Conservation (phyloP, 1,284 basidiomycete genomes). For the Cryptococcus sp. region DNA sequence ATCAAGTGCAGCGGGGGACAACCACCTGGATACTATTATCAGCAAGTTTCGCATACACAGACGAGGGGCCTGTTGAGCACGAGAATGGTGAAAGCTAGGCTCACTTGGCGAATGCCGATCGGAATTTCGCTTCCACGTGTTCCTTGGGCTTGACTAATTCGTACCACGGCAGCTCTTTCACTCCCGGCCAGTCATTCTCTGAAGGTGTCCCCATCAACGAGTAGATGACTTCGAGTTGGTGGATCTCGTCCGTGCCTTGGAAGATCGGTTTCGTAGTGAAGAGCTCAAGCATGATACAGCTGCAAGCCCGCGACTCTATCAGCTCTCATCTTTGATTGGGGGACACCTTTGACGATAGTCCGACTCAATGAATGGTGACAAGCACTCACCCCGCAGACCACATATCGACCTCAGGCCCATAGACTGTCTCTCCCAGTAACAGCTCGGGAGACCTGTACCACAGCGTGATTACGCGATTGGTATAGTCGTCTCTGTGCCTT, state of each 20-base stretch:
- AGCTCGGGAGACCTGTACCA: constrained; percentile 99
- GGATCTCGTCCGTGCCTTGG: constrained; percentile 94
- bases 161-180: constrained; percentile 90
- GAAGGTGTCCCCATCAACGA: constrained; percentile 86
- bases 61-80: too few relatives aligned
- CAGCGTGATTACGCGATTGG: constrained; percentile 96
- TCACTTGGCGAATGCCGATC: constrained; percentile 76
- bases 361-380: constrained; percentile 1
- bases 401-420: constrained; percentile 99
- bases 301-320: constrained; percentile 41
- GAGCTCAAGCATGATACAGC: constrained; percentile 97
- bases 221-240: constrained; percentile 92
- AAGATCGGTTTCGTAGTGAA: constrained; percentile 94
- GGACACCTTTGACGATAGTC: neutral
- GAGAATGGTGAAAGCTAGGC: constrained; percentile 33
- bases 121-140: constrained; percentile 68
- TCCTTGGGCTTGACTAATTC: constrained; percentile 90
- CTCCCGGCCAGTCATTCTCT: constrained; percentile 76
- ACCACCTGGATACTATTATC: constrained; percentile 61
- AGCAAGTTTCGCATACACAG: too few relatives aligned
- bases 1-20: constrained; percentile 78
- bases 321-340: neutral
- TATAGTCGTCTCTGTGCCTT: constrained; percentile 82
- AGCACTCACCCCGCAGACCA: constrained; percentile 91
- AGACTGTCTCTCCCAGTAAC: constrained; percentile 91